Evolutionary conservation across 1,284 basidiomycete genomes (phyloP).

Genomic region (Cutaneotrichosporon dermatis): DNA sequence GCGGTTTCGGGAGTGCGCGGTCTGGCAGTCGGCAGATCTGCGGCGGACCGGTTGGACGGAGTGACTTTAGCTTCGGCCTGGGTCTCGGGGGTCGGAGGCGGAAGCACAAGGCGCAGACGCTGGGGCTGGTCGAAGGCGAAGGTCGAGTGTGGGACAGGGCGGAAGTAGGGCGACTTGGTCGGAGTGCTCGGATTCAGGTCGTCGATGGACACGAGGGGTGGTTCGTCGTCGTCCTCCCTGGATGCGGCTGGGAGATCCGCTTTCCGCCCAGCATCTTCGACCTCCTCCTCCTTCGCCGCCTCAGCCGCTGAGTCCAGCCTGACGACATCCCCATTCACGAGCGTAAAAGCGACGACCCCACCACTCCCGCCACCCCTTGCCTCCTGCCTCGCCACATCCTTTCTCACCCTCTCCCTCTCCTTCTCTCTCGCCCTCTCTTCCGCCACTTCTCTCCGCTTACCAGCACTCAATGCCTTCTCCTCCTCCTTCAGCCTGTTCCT

Average conservation of each 20-base stretch:
- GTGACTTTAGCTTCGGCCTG: neutral
- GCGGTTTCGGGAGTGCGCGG: too few species aligned
- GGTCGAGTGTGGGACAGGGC: neutral
- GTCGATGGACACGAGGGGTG: neutral
- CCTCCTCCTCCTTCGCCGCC: neutral
- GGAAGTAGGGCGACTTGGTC: neutral
- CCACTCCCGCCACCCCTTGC: too few species aligned
- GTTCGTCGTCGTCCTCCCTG: neutral
- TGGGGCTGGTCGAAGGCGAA: constrained; percentile 8
- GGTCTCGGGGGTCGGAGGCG: neutral
- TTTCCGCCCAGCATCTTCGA: neutral
- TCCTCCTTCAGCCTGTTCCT: neutral
- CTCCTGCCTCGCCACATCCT: neutral
- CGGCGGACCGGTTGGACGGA: too few species aligned
- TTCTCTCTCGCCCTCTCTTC: neutral
- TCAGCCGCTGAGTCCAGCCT: neutral
- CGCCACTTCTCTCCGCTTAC: neutral
- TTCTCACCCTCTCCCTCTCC: neutral
- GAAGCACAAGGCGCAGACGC: neutral
- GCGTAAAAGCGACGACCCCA: neutral
- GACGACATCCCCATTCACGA: constrained; percentile 1
- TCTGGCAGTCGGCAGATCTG: too few species aligned
- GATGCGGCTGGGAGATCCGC: neutral
- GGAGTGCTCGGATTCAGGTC: neutral
- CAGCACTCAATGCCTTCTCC: constrained; percentile 1